These are phyloP conservation scores for Penicillium cinerascens DNA, from an alignment of 495 filamentous ascomycete species.

Conservation along the genomic window DNA sequence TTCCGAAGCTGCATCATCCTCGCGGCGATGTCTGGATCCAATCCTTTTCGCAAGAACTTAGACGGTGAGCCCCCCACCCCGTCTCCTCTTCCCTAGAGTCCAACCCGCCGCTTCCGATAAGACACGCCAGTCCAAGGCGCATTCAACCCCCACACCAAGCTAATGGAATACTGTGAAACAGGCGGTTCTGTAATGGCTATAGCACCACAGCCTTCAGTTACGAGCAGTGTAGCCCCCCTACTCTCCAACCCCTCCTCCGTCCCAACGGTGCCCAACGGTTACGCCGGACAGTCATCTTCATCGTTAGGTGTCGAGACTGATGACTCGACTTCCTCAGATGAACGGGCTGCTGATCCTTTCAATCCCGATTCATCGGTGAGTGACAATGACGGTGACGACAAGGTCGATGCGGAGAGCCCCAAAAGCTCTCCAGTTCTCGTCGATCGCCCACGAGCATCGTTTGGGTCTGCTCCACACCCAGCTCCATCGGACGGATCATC, in stretches of 20 bases:
- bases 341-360: slow-evolving; percentile 31
- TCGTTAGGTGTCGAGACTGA: slow-evolving; percentile 22
- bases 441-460: slow-evolving; percentile 20
- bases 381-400: slow-evolving; percentile 20
- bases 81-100: not conserved
- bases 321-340: slow-evolving; percentile 29
- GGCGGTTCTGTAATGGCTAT: slow-evolving; percentile 8
- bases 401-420: not conserved
- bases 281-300: slow-evolving; percentile 18
- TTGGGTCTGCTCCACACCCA: slow-evolving; percentile 27
- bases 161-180: slow-evolving; percentile 9
- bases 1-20: slow-evolving; percentile 21
- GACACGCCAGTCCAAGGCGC: slow-evolving; percentile 4
- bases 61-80: slow-evolving; percentile 32
- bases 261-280: slow-evolving; percentile 10
- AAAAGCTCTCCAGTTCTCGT: slow-evolving; percentile 8
- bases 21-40: slow-evolving; percentile 52
- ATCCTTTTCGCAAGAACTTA: slow-evolving; percentile 52
- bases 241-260: slow-evolving; percentile 3
- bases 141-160: slow-evolving; percentile 1
- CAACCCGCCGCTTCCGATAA: slow-evolving; percentile 20
- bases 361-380: slow-evolving; percentile 25
- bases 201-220: not conserved
- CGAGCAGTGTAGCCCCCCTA: not conserved
- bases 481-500: slow-evolving; percentile 27